A percentile compares a stretch with the other conserved stretches of the same genome.
Evolutionary conservation across 768 basidiomycete genomes (phyloP).

Genomic region (Pilatotrama ljubarskyi): DNA sequence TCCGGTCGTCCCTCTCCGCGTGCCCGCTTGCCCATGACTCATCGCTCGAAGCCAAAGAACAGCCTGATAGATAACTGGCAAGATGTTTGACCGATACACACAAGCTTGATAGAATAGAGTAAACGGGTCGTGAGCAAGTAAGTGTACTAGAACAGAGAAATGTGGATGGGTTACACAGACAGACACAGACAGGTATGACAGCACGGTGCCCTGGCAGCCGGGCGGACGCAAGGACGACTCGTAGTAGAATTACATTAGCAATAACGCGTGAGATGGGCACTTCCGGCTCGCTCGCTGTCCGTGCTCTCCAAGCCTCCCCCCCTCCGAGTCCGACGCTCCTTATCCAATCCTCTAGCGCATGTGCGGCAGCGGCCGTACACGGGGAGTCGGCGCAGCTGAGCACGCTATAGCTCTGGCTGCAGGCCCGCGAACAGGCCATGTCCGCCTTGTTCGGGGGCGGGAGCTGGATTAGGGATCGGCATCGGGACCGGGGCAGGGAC

Average conservation of each 20-base stretch:
- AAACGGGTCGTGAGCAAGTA: conserved; percentile 6
- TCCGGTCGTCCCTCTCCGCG: background rate
- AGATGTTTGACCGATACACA: background rate
- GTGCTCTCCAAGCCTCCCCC: background rate
- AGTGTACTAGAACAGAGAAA: conserved; percentile 15
- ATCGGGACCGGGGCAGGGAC: conserved; percentile 16
- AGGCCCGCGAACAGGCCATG: conserved; percentile 9
- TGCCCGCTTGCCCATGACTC: background rate
- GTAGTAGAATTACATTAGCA: conserved; percentile 27
- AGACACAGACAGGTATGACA: conserved; percentile 11
- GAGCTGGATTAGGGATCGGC: conserved; percentile 16
- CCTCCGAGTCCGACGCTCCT: background rate
- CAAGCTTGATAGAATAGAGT: conserved; percentile 2
- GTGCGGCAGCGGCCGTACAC: background rate
- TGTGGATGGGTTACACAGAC: conserved; percentile 18
- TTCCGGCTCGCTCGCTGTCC: background rate
- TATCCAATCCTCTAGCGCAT: conserved; percentile 4
- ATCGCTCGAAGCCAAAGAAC: too few relatives aligned
- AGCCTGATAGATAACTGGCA: too few relatives aligned
- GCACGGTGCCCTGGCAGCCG: background rate
- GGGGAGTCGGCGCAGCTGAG: background rate
- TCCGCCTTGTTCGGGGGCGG: background rate
- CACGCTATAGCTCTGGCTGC: conserved; percentile 5
- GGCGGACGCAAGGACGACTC: conserved; percentile 6
- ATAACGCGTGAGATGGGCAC: conserved; percentile 16